A percentile compares a stretch with the other conserved stretches of the same genome.
phyloP scores from a whole-genome alignment of 192 early-diverging fungal species.

The Dissophora ornata region DNA sequence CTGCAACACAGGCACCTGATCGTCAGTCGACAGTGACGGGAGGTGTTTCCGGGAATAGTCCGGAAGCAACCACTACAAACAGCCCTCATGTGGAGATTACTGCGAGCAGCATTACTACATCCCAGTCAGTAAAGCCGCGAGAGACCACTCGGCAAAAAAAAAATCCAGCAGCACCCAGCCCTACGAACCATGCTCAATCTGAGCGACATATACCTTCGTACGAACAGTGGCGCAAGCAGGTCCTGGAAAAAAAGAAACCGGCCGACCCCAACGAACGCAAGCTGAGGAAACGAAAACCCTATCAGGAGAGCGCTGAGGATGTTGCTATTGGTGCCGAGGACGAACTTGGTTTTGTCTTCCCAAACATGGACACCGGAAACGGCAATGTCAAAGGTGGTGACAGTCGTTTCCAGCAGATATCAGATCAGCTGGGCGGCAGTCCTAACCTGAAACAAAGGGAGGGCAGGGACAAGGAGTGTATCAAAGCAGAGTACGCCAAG shows the following conservation, averaged over 20 bases:
- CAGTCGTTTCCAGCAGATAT: conserved; percentile 17
- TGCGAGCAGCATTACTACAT: no score
- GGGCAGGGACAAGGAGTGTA: conserved; percentile 15
- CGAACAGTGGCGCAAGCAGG: conserved; percentile 52
- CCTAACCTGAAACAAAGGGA: conserved; percentile 25
- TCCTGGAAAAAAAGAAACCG: conserved; percentile 38
- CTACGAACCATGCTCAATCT: neutral
- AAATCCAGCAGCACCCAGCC: conserved; percentile 6
- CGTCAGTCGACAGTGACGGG: conserved; percentile 4
- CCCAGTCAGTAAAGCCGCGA: no score
- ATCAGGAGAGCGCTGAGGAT: conserved; percentile 45
- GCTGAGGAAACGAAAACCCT: conserved; percentile 41
- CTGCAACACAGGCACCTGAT: neutral
- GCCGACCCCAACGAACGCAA: conserved; percentile 36
- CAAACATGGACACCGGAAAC: conserved; percentile 29
- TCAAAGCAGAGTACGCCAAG: conserved; percentile 58
- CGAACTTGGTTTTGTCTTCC: conserved; percentile 43
- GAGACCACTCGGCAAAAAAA: no score
- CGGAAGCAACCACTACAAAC: no score
- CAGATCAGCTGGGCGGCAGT: conserved; percentile 27
- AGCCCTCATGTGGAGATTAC: no score
- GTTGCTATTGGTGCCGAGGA: conserved; percentile 48
- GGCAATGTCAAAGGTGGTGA: conserved; percentile 21
- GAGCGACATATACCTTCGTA: conserved; percentile 45
- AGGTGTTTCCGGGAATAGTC: no score